phyloP scores from a whole-genome alignment of 305 asterid genomes.

The Solanum hybrid region DNA sequence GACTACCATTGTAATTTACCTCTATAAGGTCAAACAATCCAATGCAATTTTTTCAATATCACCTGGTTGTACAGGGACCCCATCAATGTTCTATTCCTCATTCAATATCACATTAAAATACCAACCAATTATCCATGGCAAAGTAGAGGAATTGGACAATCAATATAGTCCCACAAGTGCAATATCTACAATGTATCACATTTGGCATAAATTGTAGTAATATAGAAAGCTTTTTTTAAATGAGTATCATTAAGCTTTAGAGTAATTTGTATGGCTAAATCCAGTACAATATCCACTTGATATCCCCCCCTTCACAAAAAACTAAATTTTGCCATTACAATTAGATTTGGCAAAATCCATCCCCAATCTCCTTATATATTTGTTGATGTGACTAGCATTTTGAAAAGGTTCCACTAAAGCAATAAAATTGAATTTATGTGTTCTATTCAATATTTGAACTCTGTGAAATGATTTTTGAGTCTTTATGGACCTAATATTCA shows the following conservation, averaged over 20 bases:
- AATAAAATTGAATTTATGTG: neutral
- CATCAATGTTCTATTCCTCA: neutral
- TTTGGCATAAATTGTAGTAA: neutral
- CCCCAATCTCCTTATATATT: neutral
- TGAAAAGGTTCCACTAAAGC: neutral
- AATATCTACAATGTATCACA: neutral
- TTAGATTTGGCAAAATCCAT: neutral
- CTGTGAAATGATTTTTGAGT: neutral
- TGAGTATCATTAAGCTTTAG: neutral
- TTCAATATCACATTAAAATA: neutral
- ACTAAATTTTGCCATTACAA: too few species aligned
- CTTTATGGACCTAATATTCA: neutral
- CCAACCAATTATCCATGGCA: neutral
- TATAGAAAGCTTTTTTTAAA: neutral
- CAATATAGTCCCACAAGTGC: neutral
- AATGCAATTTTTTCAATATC: neutral
- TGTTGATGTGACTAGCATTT: neutral
- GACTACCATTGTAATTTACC: neutral
- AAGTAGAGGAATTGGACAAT: neutral
- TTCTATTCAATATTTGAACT: neutral
- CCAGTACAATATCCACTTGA: neutral
- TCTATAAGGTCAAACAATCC: neutral
- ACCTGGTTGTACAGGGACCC: neutral
- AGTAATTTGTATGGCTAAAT: neutral
- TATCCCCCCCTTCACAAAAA: too few species aligned